phyloP scores from a whole-genome alignment of 139 green algal species.

The Deuterostichococcus epilithicus region DNA sequence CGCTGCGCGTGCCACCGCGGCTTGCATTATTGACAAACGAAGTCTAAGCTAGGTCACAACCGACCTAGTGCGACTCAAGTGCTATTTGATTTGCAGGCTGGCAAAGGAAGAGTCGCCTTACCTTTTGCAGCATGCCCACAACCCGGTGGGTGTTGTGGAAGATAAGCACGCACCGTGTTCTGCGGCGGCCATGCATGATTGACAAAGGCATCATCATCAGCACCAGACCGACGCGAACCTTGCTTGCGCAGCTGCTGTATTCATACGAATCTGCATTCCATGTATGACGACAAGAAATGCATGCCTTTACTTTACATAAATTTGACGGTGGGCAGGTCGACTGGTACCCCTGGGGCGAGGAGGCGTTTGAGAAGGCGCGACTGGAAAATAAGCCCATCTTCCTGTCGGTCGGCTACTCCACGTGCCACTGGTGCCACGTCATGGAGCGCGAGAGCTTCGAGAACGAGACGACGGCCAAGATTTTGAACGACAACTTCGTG shows the following conservation, averaged over 20 bases:
- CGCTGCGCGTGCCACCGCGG: no score
- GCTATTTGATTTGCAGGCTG: slow-evolving; percentile 20
- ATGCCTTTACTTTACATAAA: no score
- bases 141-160: slow-evolving; percentile 61
- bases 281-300: no score
- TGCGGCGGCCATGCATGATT: no score
- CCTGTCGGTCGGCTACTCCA: slow-evolving; percentile 75
- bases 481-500: slow-evolving; percentile 83
- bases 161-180: no score
- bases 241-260: no score
- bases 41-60: no score
- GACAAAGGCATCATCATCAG: no score
- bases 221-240: no score
- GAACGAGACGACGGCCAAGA: slow-evolving; percentile 47
- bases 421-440: slow-evolving; percentile 71
- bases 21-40: no score
- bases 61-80: no score
- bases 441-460: slow-evolving; percentile 92
- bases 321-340: slow-evolving; percentile 82
- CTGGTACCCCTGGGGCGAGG: slow-evolving; percentile 85
- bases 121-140: slow-evolving; percentile 82
- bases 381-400: slow-evolving; percentile 83
- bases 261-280: no score
- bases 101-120: slow-evolving; percentile 69
- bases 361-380: slow-evolving; percentile 69